phyloP scores from a whole-genome alignment of 352 stramenopile species.

The Phytophthora agathidicida region DNA sequence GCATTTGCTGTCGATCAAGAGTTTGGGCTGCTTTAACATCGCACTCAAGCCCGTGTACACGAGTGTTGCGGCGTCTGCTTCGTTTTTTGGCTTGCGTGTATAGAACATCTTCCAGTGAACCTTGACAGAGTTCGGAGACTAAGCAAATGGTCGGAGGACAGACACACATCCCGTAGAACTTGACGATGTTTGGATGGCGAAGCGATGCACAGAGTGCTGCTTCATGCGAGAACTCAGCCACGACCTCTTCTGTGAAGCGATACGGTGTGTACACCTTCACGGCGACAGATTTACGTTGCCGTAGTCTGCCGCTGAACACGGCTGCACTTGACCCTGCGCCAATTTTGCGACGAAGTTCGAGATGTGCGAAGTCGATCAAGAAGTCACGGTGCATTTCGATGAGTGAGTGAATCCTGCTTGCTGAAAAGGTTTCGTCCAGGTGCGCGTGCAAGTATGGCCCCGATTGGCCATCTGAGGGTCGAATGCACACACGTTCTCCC shows the following conservation, averaged over 20 bases:
- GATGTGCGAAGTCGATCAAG: slow-evolving; percentile 72
- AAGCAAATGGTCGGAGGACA: slow-evolving; percentile 70
- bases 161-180: slow-evolving; percentile 71
- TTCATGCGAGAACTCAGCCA: slow-evolving; percentile 68
- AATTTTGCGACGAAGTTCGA: slow-evolving; percentile 56
- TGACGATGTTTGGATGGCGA: slow-evolving; percentile 65
- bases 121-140: slow-evolving; percentile 62
- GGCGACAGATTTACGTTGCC: slow-evolving; percentile 40
- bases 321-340: slow-evolving; percentile 48
- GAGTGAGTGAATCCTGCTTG: slow-evolving; percentile 52
- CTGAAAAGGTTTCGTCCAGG: slow-evolving; percentile 50
- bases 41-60: slow-evolving; percentile 15
- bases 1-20: slow-evolving; percentile 40
- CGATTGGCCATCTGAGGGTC: slow-evolving; percentile 12
- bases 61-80: slow-evolving; percentile 2
- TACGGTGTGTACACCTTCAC: slow-evolving; percentile 71
- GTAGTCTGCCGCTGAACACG: slow-evolving; percentile 57
- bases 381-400: slow-evolving; percentile 76
- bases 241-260: slow-evolving; percentile 54
- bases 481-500: slow-evolving; percentile 45
- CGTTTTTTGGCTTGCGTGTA: slow-evolving; percentile 19
- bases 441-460: slow-evolving; percentile 10
- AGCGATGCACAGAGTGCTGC: slow-evolving; percentile 57
- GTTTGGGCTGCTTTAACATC: not conserved
- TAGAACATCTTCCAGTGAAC: slow-evolving; percentile 54